Evolutionary conservation across 192 early-diverging fungal species (phyloP), one percentile per base, ranked within the genome.

Genomic region (Gigaspora rosea): DNA sequence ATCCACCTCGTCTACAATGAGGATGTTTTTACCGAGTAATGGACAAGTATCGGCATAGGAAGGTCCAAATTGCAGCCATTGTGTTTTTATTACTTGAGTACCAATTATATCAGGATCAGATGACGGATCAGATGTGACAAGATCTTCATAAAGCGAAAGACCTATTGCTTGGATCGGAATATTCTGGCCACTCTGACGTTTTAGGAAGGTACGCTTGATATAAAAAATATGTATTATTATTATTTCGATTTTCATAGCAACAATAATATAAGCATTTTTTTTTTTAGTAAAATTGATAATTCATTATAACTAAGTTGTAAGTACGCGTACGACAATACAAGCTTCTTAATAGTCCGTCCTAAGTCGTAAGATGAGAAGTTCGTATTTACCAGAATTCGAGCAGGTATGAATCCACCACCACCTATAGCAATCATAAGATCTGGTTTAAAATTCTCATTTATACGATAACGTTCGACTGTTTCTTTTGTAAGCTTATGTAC

Each of bases 1-100:
- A 73, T 94, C 92, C 15, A 94, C 91, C 56, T 94, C 92, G 66
- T 94, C 92, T 0, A 94, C 92, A 81, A 94, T 91, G 50, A 94
- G 77, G 67, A 94, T 92, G 79, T 85, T 84, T 54, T 91, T 85
- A 4, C 92, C 92, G 51, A 92, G 78, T 48, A 94, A 81, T 13
- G 86, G 88, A 11, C 84, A 85, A 56, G 89, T 85, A 4, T 87
- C 87, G 48, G 90, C 88, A 71, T 80, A 72, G 6, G 73, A 51
- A n/a, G 85, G 85, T 56, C 88, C 91, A 85, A 92, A 91, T 79
- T 92, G 92, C 58, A 94, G 85, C 92, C 92, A 94, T 78, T 94
- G 92, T 8, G 91, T 92, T 83, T 94, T 94, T 79, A 88, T 88
- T 1, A 93, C 92, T 72, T 90, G 85, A 22, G 85, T 86, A 35